Evolutionary conservation across 345 rosid species (phyloP), one percentile per base, ranked within the genome.

Genomic region (Eucalyptus sideroxylon): DNA sequence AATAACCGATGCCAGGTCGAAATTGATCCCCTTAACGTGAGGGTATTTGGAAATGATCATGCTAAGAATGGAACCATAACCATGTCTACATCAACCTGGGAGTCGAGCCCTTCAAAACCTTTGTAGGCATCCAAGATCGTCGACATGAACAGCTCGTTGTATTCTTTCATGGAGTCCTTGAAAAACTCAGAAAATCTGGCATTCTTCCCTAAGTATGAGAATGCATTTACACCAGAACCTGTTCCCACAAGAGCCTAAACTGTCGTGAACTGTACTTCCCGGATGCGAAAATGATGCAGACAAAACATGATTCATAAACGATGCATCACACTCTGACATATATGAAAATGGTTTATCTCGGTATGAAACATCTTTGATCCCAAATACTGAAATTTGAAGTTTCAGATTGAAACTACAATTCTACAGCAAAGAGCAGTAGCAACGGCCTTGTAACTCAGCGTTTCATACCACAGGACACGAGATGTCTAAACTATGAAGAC

Each of bases 51-150:
- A 92, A 55, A 94, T 77, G 50, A 96, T 93, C 91, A 56, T 88
- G 87, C 91, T 88, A 49, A 94, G 94, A 87, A 94, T 40, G 67
- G 93, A 94, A 13, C 98, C 95, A 65, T 92, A 89, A n/a, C 96
- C 96, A 50, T 92, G 93, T 42, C 96, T 31, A 93, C 94, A 91
- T 96, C 98, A 19, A 94, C 7, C 7, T 8, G 7, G 7, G 90
- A 89, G 31, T 81, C 90, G 30, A 95, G 85, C 86, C 93, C 92
- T 53, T 92, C 90, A 88, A 94, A 90, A 47, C 94, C 96, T 50
- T 89, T 86, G 92, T 94, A 94, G 2, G 87, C 93, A 21, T 91
- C 94, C 60, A 94, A 50, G 88, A 94, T 62, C 47, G 88, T 91
- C 86, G 89, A 92, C 90, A 90, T 77, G 87, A 95, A 89, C 89